These are phyloP conservation scores for Logfia minima DNA, from an alignment of 129 eudicot species.

Conservation along the genomic window DNA sequence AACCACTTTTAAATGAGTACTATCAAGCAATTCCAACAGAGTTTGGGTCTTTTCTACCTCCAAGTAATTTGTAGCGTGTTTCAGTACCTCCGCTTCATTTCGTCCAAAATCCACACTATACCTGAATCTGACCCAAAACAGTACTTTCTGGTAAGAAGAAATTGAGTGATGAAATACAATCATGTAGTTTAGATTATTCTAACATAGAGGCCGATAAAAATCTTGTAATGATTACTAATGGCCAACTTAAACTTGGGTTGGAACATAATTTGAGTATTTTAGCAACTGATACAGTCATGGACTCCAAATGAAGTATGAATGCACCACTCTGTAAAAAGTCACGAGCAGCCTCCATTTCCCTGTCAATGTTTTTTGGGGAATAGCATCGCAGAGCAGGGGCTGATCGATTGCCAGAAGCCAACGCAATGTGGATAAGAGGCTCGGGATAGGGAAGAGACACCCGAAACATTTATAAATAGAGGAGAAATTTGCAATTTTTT, in stretches of 20 bases:
- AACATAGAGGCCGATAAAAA: neutral
- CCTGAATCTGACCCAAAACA: constrained; percentile 38
- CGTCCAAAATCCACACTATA: constrained; percentile 68
- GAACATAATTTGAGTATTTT: constrained; percentile 44
- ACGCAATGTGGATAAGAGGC: constrained; percentile 69
- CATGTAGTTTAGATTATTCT: neutral
- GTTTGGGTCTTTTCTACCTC: constrained; percentile 43
- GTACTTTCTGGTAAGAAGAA: neutral
- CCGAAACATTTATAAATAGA: constrained; percentile 34
- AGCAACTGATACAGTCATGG: constrained; percentile 50
- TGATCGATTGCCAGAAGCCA: constrained; percentile 63
- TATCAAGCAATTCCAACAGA: constrained; percentile 55
- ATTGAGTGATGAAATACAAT: neutral
- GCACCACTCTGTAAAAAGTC: constrained; percentile 52
- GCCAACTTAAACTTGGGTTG: neutral
- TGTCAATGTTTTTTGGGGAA: constrained; percentile 59
- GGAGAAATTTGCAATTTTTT: no score
- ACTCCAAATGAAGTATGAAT: constrained; percentile 42
- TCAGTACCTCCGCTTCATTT: constrained; percentile 66
- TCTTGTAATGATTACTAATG: neutral
- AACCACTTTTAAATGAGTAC: constrained; percentile 54
- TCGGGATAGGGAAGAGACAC: constrained; percentile 60
- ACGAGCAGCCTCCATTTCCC: constrained; percentile 58
- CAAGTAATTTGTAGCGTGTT: constrained; percentile 68
- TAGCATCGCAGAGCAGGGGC: constrained; percentile 75